phyloP scores from a whole-genome alignment of 192 early-diverging fungal genomes.

The Anaeromyces robustus region DNA sequence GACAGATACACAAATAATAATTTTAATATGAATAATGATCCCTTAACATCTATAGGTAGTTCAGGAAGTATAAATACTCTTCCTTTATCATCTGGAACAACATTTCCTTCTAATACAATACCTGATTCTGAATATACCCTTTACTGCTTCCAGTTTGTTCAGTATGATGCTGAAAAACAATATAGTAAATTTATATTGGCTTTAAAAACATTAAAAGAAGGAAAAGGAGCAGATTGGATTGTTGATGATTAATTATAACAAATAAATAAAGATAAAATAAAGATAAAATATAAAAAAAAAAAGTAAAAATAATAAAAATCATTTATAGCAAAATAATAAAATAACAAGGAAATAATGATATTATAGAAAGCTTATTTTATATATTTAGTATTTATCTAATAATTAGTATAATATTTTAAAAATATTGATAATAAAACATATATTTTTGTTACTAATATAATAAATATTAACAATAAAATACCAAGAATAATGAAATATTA shows the following conservation, averaged over 20 bases:
- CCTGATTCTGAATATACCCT: not conserved
- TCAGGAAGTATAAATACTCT: not conserved
- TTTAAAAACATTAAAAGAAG: not conserved
- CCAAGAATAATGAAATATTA: no score
- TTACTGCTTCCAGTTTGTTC: not conserved
- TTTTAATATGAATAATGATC: not conserved
- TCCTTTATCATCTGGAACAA: not conserved
- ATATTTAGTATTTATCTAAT: no score
- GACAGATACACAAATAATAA: not conserved
- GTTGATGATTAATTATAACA: not conserved
- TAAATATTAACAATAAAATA: no score
- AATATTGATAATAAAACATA: no score
- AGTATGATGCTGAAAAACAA: not conserved
- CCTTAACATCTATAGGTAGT: not conserved
- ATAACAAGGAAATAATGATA: no score
- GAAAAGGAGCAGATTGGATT: not conserved
- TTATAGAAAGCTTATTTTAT: no score
- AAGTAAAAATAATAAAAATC: no score
- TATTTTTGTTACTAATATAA: no score
- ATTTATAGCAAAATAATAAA: no score
- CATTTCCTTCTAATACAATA: not conserved
- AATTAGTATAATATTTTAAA: no score
- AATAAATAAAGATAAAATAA: no score
- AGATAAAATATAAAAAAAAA: no score
- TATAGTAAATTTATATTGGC: not conserved